Conservation (phyloP, 2,329 filamentous ascomycete genomes). For the Drechmeria coniospora region DNA sequence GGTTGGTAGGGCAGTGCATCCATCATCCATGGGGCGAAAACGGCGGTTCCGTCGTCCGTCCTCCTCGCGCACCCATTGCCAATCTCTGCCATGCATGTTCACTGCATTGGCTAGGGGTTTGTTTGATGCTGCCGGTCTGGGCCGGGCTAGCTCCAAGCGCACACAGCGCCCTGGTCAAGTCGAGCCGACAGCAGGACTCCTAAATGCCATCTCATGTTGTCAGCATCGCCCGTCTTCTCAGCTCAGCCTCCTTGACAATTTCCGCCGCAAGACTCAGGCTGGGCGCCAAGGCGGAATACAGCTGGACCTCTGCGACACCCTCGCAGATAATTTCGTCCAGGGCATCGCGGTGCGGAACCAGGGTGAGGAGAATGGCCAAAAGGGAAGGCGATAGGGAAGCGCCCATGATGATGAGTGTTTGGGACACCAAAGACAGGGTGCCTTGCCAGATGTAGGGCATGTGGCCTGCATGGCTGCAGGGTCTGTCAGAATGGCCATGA, state of each 20-base stretch:
- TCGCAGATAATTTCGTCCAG: conserved; percentile 66
- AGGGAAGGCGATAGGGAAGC: conserved; percentile 67
- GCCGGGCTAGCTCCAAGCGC: too few relatives aligned
- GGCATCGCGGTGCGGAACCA: conserved; percentile 40
- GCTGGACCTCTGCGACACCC: conserved; percentile 60
- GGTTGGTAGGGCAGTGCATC: too few relatives aligned
- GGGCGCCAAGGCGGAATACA: conserved; percentile 59
- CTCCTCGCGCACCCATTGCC: too few relatives aligned
- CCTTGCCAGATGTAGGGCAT: conserved; percentile 81
- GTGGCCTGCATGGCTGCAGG: conserved; percentile 55
- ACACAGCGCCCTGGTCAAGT: too few relatives aligned
- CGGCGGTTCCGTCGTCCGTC: too few relatives aligned
- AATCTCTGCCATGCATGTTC: too few relatives aligned
- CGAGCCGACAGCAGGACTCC: not conserved
- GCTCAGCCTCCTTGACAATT: conserved; percentile 66
- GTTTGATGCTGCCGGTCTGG: too few relatives aligned
- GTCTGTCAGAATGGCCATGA: conserved; percentile 3
- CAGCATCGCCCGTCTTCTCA: conserved; percentile 49
- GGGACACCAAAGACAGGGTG: conserved; percentile 67
- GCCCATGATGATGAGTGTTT: conserved; percentile 70
- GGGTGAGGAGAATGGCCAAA: conserved; percentile 43
- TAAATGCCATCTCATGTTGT: conserved; percentile 23
- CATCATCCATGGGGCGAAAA: too few relatives aligned
- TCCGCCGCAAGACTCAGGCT: conserved; percentile 63
- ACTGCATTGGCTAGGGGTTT: too few relatives aligned